phyloP scores from a whole-genome alignment of 805 yeast species.

The Yarrowia deformans region DNA sequence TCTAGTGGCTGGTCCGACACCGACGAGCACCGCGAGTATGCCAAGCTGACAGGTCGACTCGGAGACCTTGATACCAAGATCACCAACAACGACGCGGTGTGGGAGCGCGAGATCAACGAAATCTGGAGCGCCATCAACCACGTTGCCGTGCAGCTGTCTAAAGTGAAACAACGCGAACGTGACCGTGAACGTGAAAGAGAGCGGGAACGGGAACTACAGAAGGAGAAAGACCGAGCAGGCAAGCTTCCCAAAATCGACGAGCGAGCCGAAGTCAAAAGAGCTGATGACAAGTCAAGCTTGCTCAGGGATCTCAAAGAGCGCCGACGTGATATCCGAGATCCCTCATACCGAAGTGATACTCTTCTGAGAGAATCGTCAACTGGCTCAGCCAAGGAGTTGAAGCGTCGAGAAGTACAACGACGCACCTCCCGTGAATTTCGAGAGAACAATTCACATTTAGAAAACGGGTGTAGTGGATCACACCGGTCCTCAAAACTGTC shows the following conservation, averaged over 20 bases:
- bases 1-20: conserved; percentile 19
- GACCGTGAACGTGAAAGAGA: conserved; percentile 37
- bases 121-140: conserved; percentile 38
- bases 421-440: conserved; percentile 35
- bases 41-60: conserved; percentile 19
- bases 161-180: conserved; percentile 34
- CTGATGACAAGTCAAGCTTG: conserved; percentile 5
- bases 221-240: conserved; percentile 11
- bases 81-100: conserved; percentile 35
- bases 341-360: conserved; percentile 17
- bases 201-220: conserved; percentile 17
- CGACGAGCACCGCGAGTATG: conserved; percentile 26
- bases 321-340: conserved; percentile 20
- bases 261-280: conserved; percentile 3
- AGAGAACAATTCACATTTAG: conserved; percentile 23
- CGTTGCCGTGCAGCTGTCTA: conserved; percentile 28
- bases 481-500: conserved; percentile 13
- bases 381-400: conserved; percentile 30
- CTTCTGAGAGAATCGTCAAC: conserved; percentile 25
- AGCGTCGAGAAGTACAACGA: conserved; percentile 20
- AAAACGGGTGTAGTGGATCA: conserved; percentile 15
- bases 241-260: conserved; percentile 31
- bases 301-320: conserved; percentile 25
- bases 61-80: conserved; percentile 28
- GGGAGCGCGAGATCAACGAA: conserved; percentile 33